Evolutionary conservation across 768 basidiomycete species (phyloP), one percentile per base, ranked within the genome.

Genomic region (Paxillus rubicundulus): DNA sequence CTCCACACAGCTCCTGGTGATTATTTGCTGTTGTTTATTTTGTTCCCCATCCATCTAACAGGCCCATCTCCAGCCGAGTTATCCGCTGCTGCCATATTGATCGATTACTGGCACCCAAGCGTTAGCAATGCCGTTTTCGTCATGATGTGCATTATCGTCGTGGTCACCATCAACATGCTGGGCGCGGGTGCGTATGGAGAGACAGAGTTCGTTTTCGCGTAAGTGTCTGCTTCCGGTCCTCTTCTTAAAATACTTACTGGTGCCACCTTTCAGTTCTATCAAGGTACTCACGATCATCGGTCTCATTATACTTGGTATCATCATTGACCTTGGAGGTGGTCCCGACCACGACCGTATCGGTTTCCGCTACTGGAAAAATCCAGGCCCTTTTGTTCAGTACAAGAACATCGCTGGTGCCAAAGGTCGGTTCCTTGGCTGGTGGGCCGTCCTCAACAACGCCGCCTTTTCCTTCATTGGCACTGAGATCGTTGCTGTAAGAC

Each of bases 401-500:
- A 12, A 74, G 12, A 74, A 68, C 4, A 89, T 92, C 18, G 6
- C 61, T 4, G 95, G 95, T 4, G 54, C 79, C 3, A 81, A 80
- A 59, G 94, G 93, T 9, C 82, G 75, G 21, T 97, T 98, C 79
- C 77, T 85, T 17, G 86, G 80, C 20, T 84, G 77, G 72, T 85
- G 80, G 78, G 68, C 81, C 0, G 86, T 86, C 52, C 72, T 96
- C 71, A 84, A 85, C 7, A 87, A 94, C 58, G 95, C 95, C 4
- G 92, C 91, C 13, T 97, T 95, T 76, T 92, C 91, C 10, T 95
- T 79, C 69, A 92, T 94, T 54, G 95, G 94, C 14, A 94, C 92
- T 6, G 95, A 98, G 69, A 93, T 96, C 63, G 92, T 96, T 38
- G 92, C 90, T 27, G 86, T 89, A 73, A 61, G 81, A 74, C 5